Evolutionary conservation across 1,284 basidiomycete species (phyloP).

Genomic region (Cryptococcus amylolentus): DNA sequence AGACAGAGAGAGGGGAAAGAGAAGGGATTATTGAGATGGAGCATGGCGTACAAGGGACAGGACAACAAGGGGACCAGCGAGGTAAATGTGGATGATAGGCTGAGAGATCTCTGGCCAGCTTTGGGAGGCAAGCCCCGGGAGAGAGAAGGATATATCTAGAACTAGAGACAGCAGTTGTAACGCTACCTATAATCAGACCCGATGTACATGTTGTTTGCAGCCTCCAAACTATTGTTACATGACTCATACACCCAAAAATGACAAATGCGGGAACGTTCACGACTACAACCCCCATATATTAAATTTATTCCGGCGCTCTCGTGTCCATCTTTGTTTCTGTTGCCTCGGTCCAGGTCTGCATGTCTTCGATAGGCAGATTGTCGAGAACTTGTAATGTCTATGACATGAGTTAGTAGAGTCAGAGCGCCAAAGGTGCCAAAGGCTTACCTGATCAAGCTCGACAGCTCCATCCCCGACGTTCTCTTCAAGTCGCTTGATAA

Average conservation of each 20-base stretch:
- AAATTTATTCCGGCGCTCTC: conserved; percentile 7
- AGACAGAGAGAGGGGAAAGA: background rate
- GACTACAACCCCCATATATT: background rate
- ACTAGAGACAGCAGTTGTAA: background rate
- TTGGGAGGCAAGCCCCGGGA: conserved; percentile 4
- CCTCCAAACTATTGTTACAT: background rate
- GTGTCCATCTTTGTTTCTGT: conserved; percentile 16
- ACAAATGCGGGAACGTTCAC: background rate
- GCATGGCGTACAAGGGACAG: background rate
- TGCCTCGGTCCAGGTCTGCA: conserved; percentile 44
- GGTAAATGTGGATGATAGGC: conserved; percentile 9
- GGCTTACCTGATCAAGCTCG: conserved; percentile 43
- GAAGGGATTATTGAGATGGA: background rate
- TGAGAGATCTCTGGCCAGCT: conserved; percentile 22
- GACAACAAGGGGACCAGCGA: no score
- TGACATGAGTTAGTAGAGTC: background rate
- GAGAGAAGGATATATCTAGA: conserved; percentile 9
- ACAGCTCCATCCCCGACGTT: conserved; percentile 39
- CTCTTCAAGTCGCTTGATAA: conserved; percentile 35
- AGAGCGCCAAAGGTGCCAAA: background rate
- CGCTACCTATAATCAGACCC: no score
- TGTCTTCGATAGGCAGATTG: conserved; percentile 39
- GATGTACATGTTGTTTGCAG: no score
- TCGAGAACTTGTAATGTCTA: conserved; percentile 44
- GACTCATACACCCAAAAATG: conserved; percentile 1